phyloP scores from a whole-genome alignment of 2,329 filamentous ascomycete species.

The Monosporascus sp. region DNA sequence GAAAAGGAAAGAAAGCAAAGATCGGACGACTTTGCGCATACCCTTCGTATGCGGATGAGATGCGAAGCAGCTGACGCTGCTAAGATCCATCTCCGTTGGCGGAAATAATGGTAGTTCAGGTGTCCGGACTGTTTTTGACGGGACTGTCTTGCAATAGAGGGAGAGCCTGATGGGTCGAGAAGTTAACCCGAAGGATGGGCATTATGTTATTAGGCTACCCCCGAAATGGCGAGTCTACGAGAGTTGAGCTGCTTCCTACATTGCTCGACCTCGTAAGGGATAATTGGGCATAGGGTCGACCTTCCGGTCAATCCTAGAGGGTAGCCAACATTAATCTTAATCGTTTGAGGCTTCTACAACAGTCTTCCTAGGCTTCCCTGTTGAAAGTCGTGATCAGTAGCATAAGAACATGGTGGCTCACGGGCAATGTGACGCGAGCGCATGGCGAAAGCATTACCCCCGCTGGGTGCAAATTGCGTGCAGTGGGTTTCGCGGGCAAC shows the following conservation, averaged over 20 bases:
- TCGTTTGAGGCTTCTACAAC: neutral
- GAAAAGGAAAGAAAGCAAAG: slow-evolving; percentile 4
- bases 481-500: no score
- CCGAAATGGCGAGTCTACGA: neutral
- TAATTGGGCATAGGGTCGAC: neutral
- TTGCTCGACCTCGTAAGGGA: neutral
- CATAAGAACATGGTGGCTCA: no score
- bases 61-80: slow-evolving; percentile 6
- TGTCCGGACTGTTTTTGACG: neutral
- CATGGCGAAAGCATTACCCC: no score
- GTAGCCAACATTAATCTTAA: neutral
- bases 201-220: neutral
- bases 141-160: neutral
- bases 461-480: no score
- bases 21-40: slow-evolving; percentile 5
- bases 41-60: slow-evolving; percentile 6
- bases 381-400: neutral
- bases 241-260: neutral
- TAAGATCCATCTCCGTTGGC: neutral
- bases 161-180: neutral
- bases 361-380: neutral
- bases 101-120: no score
- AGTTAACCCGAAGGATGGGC: neutral
- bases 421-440: no score
- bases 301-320: neutral